Base-by-base conservation (phyloP, 176 grass and related monocot genomes). In the Miscanthus lutarioriparius region DNA sequence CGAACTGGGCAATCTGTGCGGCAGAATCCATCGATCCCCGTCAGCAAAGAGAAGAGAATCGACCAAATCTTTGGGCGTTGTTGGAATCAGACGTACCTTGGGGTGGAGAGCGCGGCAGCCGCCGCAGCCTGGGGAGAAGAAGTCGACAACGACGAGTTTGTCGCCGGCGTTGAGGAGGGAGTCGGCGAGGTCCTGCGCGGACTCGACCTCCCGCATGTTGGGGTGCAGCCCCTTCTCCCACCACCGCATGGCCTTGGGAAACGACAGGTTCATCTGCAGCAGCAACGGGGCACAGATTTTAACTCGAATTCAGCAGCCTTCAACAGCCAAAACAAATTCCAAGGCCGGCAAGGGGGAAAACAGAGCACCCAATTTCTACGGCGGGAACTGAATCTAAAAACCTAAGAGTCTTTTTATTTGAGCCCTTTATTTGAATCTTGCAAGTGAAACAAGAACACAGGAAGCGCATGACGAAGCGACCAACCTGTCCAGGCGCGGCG, bases 41-140 rank as follows among this genome's bases (percentile, higher is more conserved):
- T 67, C 0, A 53, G 28, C 0, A 16, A 74, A 59, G 3, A 2
- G 5, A 64, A 30, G 8, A 30, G 62, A 64, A 64, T 15, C 26
- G 62, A 30, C 12, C 32, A 12, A 8, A 63, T 4, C 3, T 0
- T 2, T 68, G 1, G 11, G 4, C 7, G 6, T 41, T 28, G 1
- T 82, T 23, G 22, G 4, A 63, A 45, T 11, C 10, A 36, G 44
- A 80, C 56, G 13, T 59, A 98, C 96, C 89, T 99, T 99, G 23
- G 96, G 96, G 67, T 99, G 96, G 20, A 99, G 88, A 7, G 96
- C 69, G 41, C 90, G 89, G 88, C 91, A 93, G 27, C 88, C 91
- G 14, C 91, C 88, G 83, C 91, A 93, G 11, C 88, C 91, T 5
- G 91, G 91, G 28, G 91, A 93, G 85, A 90, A 93, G 88, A 93